phyloP scores from a whole-genome alignment of 2,329 filamentous ascomycete species.

The Trichoderma sp. region DNA sequence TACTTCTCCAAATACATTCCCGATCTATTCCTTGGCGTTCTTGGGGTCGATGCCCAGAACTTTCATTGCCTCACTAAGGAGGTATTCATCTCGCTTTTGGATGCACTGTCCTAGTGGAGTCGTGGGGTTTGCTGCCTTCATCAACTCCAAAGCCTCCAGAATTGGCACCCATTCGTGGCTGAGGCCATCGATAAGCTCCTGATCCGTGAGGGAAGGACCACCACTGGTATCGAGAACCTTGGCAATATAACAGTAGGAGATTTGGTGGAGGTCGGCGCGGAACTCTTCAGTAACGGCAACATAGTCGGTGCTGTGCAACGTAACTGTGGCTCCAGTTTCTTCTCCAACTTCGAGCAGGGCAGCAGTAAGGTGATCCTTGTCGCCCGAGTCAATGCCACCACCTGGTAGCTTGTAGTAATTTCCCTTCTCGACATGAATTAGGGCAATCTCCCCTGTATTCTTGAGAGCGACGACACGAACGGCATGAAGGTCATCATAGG shows the following conservation, averaged over 20 bases:
- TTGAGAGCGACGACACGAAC: conserved; percentile 13
- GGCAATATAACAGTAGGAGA: conserved; percentile 18
- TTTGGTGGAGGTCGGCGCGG: conserved; percentile 14
- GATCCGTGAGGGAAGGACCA: background rate
- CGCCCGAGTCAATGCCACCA: conserved; percentile 12
- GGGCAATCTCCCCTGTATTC: background rate
- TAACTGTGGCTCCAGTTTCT: conserved; percentile 13
- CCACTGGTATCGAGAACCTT: background rate
- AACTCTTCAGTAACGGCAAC: conserved; percentile 16
- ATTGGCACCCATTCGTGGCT: background rate
- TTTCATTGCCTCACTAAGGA: background rate
- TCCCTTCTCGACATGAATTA: conserved; percentile 2
- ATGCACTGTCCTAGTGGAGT: background rate
- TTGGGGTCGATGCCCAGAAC: no score
- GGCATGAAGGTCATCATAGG: background rate
- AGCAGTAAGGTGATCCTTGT: conserved; percentile 4
- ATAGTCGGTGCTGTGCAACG: background rate
- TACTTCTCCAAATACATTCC: no score
- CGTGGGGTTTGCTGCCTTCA: background rate
- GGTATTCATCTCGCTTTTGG: background rate
- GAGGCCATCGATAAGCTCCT: background rate
- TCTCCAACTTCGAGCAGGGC: conserved; percentile 11
- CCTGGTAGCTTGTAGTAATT: conserved; percentile 20
- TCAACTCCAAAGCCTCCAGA: background rate
- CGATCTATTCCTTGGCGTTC: no score